Conservation (phyloP, 257 asterid species). For the Solanum ossicruentum region DNA sequence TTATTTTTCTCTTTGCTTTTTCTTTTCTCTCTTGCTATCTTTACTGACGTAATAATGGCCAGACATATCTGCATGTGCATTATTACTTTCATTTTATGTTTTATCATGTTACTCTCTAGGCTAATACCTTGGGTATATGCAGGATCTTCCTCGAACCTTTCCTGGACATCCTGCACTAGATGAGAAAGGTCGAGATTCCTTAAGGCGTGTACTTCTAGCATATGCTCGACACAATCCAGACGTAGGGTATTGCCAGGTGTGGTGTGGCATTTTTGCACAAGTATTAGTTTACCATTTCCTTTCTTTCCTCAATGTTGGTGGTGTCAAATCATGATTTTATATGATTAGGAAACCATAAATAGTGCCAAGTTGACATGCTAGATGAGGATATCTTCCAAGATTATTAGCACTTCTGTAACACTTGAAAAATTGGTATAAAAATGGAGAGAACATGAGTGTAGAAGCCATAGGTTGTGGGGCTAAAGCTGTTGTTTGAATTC, state of each 20-base stretch:
- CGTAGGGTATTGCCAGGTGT: conserved; percentile 94
- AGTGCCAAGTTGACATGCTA: not conserved
- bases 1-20: not conserved
- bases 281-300: conserved; percentile 1
- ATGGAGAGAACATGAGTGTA: not conserved
- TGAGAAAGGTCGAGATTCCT: conserved; percentile 72
- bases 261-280: conserved; percentile 9
- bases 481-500: not conserved
- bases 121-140: conserved; percentile 19
- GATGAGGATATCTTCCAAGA: not conserved
- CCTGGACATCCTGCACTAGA: conserved; percentile 93
- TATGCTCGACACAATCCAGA: conserved; percentile 87
- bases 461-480: not conserved
- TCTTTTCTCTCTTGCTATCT: not conserved
- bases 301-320: not conserved
- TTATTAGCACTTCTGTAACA: not conserved
- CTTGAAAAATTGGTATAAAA: not conserved
- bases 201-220: conserved; percentile 78
- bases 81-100: not conserved
- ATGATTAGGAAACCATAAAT: not conserved
- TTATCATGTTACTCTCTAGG: conserved; percentile 3
- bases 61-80: not conserved
- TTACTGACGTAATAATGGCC: not conserved
- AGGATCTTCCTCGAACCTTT: conserved; percentile 93
- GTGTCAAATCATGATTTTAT: not conserved